Evolutionary conservation across 2,329 filamentous ascomycete genomes (phyloP).

Genomic region (Apiospora saccharicola): DNA sequence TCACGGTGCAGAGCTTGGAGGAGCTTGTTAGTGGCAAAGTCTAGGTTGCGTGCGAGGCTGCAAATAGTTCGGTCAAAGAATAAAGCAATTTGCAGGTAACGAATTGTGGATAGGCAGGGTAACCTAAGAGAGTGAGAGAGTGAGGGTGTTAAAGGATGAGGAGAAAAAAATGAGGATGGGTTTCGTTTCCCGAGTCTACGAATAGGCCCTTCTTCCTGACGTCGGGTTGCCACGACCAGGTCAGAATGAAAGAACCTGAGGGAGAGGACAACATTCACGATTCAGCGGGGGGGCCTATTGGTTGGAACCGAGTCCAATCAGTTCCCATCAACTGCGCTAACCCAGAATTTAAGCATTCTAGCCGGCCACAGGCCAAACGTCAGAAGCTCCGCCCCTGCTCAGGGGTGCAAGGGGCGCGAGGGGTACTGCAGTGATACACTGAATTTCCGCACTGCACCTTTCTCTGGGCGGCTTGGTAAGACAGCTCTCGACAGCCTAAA

Average conservation of each 20-base stretch:
- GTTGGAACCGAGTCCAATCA: constrained; percentile 10
- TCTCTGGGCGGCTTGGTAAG: not conserved
- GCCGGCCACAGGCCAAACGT: not conserved
- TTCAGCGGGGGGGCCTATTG: constrained; percentile 2
- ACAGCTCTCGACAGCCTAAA: not conserved
- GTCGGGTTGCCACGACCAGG: constrained; percentile 11
- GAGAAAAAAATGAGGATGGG: constrained; percentile 24
- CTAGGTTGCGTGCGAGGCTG: not conserved
- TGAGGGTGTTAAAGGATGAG: constrained; percentile 9
- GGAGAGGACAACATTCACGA: constrained; percentile 20
- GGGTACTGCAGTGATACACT: not conserved
- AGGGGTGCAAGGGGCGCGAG: not conserved
- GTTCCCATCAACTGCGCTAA: not conserved
- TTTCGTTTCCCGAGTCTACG: not conserved
- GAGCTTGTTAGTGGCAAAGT: constrained; percentile 31
- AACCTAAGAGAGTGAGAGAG: constrained; percentile 13
- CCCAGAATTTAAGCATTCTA: constrained; percentile 16
- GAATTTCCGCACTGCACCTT: not conserved
- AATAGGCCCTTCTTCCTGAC: constrained; percentile 4
- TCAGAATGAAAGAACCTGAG: constrained; percentile 4
- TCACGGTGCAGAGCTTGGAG: constrained; percentile 23
- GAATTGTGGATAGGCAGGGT: not conserved
- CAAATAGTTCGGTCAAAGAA: constrained; percentile 15
- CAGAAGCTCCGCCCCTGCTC: constrained; percentile 7
- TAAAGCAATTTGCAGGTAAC: not conserved